Base-by-base conservation (phyloP, 139 green algal genomes). In the Penium margaritaceum region DNA sequence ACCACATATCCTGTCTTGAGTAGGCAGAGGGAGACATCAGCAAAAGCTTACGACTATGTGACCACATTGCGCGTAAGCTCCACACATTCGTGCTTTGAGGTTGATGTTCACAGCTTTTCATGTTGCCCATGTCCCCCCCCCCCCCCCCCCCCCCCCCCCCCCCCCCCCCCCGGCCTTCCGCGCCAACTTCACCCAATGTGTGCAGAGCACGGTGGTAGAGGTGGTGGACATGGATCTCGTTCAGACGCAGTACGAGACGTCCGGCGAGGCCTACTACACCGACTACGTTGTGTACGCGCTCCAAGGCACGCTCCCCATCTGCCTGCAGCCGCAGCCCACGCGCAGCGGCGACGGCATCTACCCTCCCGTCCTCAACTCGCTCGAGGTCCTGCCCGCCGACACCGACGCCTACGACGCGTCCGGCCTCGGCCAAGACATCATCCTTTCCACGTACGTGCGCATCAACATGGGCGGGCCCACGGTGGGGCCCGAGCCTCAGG, bases 171-270 rank as follows among this genome's bases (percentile, higher is more conserved):
- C n/a, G n/a, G n/a, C n/a, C n/a, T n/a, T n/a, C n/a, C n/a, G n/a
- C n/a, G n/a, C n/a, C n/a, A n/a, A n/a, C n/a, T n/a, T n/a, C n/a
- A n/a, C n/a, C n/a, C n/a, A n/a, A n/a, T n/a, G n/a, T n/a, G 46
- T 76, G 19, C 35, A 76, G 39, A 43, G 55, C 57, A 46, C 60
- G 29, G 19, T 38, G 32, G 68, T 76, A 2, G 47, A 62, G 37
- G 17, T 24, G 5, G 33, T 76, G 4, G 29, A 54, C 27, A 27
- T 76, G 51, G 32, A 24, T 9, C 51, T 63, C 1, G 33, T 34
- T 14, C 27, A 76, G 30, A 38, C 68, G 2, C 46, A 27, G 34
- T 43, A 64, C 34, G 35, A 38, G 17, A 43, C 38, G 33, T 47
- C 21, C 9, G n/a, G n/a, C n/a, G n/a, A 24, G 19, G n/a, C n/a